Conservation (phyloP, 139 green algal genomes). For the Chlorella sorokiniana region DNA sequence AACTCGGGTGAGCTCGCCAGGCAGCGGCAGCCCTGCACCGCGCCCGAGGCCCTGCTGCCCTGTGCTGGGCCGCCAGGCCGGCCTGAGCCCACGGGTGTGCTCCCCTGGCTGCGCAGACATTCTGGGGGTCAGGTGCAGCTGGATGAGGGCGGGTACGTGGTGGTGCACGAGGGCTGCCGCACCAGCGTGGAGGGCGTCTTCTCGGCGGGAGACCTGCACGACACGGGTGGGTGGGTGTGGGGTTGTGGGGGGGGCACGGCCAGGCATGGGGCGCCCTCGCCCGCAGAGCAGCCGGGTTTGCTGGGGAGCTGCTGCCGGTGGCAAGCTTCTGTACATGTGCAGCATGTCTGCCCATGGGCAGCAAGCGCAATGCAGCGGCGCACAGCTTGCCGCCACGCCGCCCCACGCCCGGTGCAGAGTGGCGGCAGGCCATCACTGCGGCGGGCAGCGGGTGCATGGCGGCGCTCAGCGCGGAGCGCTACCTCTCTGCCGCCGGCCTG, state of each 20-base stretch:
- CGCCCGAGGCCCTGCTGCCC: not conserved
- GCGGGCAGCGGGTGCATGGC: constrained; percentile 95
- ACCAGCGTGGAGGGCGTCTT: constrained; percentile 91
- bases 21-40: not conserved
- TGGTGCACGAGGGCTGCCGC: constrained; percentile 30
- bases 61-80: too few species aligned
- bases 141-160: constrained; percentile 92
- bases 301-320: not conserved
- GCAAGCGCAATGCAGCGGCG: too few species aligned
- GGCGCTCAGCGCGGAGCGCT: constrained; percentile 92
- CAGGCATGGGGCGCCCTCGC: not conserved
- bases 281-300: too few species aligned
- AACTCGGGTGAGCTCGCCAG: constrained; percentile 71
- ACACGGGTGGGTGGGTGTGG: constrained; percentile 77
- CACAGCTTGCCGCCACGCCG: too few species aligned
- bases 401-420: not conserved
- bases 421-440: constrained; percentile 92
- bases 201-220: constrained; percentile 92
- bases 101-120: constrained; percentile 19
- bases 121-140: constrained; percentile 77
- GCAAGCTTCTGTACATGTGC: not conserved
- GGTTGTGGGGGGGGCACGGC: not conserved
- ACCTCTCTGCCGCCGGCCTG: constrained; percentile 62
- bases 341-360: too few species aligned
- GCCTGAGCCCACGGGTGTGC: too few species aligned